Conservation (phyloP, 2,329 filamentous ascomycete genomes). For the Xylaria sp. region DNA sequence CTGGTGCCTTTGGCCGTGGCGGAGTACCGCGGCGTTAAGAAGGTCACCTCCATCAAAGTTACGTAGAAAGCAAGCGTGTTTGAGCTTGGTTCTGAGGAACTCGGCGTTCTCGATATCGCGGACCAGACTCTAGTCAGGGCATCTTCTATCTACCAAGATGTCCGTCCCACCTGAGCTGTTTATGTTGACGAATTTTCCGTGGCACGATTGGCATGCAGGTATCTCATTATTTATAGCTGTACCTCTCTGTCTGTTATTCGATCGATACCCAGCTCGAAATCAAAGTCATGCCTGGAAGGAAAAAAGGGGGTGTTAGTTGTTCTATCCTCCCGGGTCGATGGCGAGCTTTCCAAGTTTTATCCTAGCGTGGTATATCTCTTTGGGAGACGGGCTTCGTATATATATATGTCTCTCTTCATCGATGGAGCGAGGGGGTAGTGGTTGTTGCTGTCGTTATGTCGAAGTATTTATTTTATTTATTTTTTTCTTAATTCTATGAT, state of each 20-base stretch:
- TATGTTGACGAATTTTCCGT: slow-evolving; percentile 9
- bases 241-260: slow-evolving; percentile 8
- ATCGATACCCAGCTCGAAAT: slow-evolving; percentile 17
- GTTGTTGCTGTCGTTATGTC: too few relatives aligned
- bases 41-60: slow-evolving; percentile 4
- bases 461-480: too few relatives aligned
- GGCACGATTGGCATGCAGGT: background rate
- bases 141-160: background rate
- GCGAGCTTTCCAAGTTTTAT: background rate
- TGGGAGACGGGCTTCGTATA: background rate
- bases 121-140: background rate
- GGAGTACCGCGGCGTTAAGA: slow-evolving; percentile 44
- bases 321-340: background rate
- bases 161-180: background rate
- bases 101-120: background rate
- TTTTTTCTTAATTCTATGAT: background rate
- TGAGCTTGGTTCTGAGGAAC: slow-evolving; percentile 22
- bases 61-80: slow-evolving; percentile 19
- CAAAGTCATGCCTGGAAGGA: slow-evolving; percentile 5
- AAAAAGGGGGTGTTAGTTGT: background rate
- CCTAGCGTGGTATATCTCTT: background rate
- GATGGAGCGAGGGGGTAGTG: background rate
- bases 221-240: slow-evolving; percentile 6
- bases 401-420: background rate
- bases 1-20: slow-evolving; percentile 36